Evolutionary conservation across 1,139 yeast genomes (phyloP).

Genomic region (Suhomyces bribrorum): DNA sequence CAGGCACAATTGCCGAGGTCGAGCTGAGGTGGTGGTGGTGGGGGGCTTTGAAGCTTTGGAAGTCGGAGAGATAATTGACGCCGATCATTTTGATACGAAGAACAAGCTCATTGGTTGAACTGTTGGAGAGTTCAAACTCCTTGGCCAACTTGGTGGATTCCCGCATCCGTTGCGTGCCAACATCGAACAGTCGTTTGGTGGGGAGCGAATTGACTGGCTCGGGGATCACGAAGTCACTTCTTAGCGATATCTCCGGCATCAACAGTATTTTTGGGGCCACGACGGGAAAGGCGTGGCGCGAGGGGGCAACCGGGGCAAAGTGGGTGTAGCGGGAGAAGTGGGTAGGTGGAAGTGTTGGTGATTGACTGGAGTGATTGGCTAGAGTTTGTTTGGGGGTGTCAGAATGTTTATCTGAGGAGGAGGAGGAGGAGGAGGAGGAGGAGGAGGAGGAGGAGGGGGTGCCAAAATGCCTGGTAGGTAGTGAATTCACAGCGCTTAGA

Average conservation of each 20-base stretch:
- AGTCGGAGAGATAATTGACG: conserved; percentile 28
- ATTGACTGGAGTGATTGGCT: too few relatives aligned
- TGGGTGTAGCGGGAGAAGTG: too few relatives aligned
- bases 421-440: too few relatives aligned
- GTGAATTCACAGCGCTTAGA: too few relatives aligned
- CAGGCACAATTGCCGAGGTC: conserved; percentile 30
- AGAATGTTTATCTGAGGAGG: too few relatives aligned
- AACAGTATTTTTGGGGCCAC: not conserved
- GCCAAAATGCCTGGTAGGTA: too few relatives aligned
- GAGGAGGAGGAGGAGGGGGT: too few relatives aligned
- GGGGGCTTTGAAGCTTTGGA: conserved; percentile 19
- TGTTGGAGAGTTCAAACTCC: conserved; percentile 22
- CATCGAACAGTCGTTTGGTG: conserved; percentile 33
- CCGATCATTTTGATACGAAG: conserved; percentile 36
- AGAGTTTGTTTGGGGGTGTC: too few relatives aligned
- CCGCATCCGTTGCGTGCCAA: conserved; percentile 20
- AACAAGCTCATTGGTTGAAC: conserved; percentile 25
- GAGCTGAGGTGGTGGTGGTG: too few relatives aligned
- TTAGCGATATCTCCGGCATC: not conserved
- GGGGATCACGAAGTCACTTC: conserved; percentile 4
- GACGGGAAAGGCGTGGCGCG: too few relatives aligned
- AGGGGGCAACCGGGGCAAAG: too few relatives aligned
- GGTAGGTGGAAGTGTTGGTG: too few relatives aligned
- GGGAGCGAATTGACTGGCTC: conserved; percentile 23
- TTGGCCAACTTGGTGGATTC: conserved; percentile 34